A percentile compares a stretch with the other conserved stretches of the same genome.
Evolutionary conservation across 2,329 filamentous ascomycete genomes (phyloP).

Genomic region (Penicillium sp.): DNA sequence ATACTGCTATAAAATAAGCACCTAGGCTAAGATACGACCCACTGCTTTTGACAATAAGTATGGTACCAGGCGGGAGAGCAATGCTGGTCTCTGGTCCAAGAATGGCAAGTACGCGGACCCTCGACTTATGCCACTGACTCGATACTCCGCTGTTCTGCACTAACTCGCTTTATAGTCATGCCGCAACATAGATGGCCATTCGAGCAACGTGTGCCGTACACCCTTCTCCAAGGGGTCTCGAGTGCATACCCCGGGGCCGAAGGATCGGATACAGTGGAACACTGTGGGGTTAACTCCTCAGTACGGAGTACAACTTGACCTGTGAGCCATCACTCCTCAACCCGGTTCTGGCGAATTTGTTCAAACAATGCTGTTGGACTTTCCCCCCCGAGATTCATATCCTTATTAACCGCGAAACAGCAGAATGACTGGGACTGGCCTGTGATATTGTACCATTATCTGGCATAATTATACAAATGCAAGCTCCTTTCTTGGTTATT

Average conservation of each 20-base stretch:
- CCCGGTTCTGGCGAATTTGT: constrained; percentile 1
- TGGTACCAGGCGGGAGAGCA: background rate
- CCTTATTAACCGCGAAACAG: constrained; percentile 12
- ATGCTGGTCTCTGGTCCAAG: background rate
- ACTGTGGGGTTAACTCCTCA: background rate
- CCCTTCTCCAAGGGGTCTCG: background rate
- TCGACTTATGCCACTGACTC: background rate
- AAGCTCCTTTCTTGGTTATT: constrained; percentile 15
- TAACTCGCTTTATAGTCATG: background rate
- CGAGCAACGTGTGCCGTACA: background rate
- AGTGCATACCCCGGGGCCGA: background rate
- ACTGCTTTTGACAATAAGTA: background rate
- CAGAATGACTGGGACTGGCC: constrained; percentile 13
- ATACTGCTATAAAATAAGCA: background rate
- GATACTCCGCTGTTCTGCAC: background rate
- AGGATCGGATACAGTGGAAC: constrained; percentile 1
- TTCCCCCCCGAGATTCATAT: background rate
- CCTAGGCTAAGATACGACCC: background rate
- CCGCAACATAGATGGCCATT: background rate
- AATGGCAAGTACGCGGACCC: background rate
- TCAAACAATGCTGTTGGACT: background rate
- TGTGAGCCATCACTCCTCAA: constrained; percentile 17
- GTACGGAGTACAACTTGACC: constrained; percentile 6
- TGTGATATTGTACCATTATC: constrained; percentile 13
- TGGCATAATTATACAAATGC: constrained; percentile 12